A percentile compares a stretch with the other conserved stretches of the same genome.
Evolutionary conservation across 305 asterid genomes (phyloP).

Genomic region (Fraxinus sp.): DNA sequence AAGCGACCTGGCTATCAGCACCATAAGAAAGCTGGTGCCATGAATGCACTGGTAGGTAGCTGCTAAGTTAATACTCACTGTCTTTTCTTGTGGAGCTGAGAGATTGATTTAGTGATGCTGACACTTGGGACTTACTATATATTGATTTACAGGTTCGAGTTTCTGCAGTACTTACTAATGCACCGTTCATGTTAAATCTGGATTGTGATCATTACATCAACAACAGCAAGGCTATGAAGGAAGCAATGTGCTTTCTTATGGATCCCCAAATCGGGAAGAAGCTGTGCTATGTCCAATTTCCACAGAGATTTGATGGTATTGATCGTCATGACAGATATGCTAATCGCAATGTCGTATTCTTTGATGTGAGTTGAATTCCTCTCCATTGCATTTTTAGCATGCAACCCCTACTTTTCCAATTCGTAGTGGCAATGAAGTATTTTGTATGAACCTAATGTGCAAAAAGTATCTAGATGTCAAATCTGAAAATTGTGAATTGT

Average conservation of each 20-base stretch:
- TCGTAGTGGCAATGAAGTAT: not conserved
- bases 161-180: conserved; percentile 76
- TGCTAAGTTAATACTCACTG: not conserved
- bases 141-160: conserved; percentile 57
- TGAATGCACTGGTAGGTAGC: conserved; percentile 64
- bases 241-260: conserved; percentile 86
- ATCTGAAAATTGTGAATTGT: conserved; percentile 1
- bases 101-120: conserved; percentile 3
- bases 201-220: conserved; percentile 86
- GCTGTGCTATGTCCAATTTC: conserved; percentile 81
- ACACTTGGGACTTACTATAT: conserved; percentile 14
- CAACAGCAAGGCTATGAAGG: conserved; percentile 76
- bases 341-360: conserved; percentile 77
- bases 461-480: not conserved
- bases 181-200: conserved; percentile 77
- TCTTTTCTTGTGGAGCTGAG: not conserved
- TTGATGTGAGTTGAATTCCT: conserved; percentile 53
- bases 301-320: conserved; percentile 79
- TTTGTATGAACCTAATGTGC: not conserved
- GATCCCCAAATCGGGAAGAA: conserved; percentile 80
- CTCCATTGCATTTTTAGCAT: not conserved
- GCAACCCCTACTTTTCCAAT: not conserved
- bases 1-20: conserved; percentile 78
- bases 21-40: conserved; percentile 89
- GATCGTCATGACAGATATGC: conserved; percentile 87